Base-by-base conservation (phyloP, 2,329 filamentous ascomycete species). In the Hypoxylon sp. region DNA sequence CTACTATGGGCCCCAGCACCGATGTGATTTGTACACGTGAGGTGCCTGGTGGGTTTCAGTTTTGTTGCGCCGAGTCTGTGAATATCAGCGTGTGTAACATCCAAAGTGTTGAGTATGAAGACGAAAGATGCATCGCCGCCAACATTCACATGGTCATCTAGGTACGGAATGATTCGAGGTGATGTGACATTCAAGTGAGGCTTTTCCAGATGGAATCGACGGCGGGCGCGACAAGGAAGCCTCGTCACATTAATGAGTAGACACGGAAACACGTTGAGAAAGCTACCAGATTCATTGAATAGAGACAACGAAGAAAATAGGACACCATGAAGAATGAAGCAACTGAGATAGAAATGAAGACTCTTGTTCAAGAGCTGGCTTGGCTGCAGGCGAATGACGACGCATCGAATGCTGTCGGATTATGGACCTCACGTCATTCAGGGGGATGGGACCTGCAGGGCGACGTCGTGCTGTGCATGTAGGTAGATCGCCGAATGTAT, bases 1-100 rank as follows among this genome's bases (percentile, higher is more conserved):
- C 57, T 61, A 55, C 50, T 51, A 44, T 57, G 51, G 56, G 40
- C 30, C 62, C 41, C 27, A 58, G 40, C 48, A 46, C 53, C 36
- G 35, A 44, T 40, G 45, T 19, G 37, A 52, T 48, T 42, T 41
- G 35, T 38, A 51, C 47, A 36, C 48, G 42, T 48, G 17, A 51
- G 51, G 51, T 53, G 26, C 29, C 43, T 40, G 37, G 42, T 29
- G 13, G 19, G 30, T 12, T 54, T 52, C 31, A 51, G 27, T 36
- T 17, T 47, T 51, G 25, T 52, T 30, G 21, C 49, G 30, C 57
- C 13, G 26, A 41, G 27, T 35, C 63, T 65, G 34, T 16, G 8
- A 11, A 59, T 29, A 54, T 64, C 41, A 64, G 56, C 56, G 48
- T 27, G 12, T 15, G 15, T 23, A 41, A 36, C 30, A 27, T 17